phyloP scores from a whole-genome alignment of 306 rosid species.

The Ochetophila trinervis region DNA sequence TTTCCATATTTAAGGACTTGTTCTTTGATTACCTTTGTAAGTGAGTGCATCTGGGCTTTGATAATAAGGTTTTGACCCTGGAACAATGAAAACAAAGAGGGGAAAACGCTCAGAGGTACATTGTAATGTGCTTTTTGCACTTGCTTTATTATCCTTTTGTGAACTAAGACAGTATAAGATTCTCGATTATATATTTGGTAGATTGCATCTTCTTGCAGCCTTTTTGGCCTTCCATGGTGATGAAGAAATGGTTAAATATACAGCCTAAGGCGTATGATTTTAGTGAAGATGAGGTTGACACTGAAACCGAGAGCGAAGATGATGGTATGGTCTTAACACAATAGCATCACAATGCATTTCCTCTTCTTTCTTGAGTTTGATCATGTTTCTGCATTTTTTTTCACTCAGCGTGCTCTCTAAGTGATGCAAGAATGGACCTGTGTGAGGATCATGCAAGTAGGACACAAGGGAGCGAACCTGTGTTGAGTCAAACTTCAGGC shows the following conservation, averaged over 20 bases:
- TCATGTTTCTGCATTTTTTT: slow-evolving; percentile 30
- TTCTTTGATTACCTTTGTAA: slow-evolving; percentile 29
- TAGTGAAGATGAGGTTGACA: slow-evolving; percentile 93
- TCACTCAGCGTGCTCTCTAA: slow-evolving; percentile 52
- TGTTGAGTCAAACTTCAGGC: slow-evolving; percentile 54
- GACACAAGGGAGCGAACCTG: slow-evolving; percentile 45
- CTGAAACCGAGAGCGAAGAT: slow-evolving; percentile 96
- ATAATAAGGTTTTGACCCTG: slow-evolving; percentile 28
- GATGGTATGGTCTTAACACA: slow-evolving; percentile 55
- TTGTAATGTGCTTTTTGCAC: slow-evolving; percentile 10
- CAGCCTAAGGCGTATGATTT: slow-evolving; percentile 88
- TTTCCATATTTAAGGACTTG: slow-evolving; percentile 48
- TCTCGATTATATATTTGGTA: slow-evolving; percentile 16
- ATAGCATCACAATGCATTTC: slow-evolving; percentile 6
- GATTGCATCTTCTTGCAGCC: slow-evolving; percentile 51
- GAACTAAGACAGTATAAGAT: slow-evolving; percentile 11
- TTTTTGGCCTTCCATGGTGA: slow-evolving; percentile 95
- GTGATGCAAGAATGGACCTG: slow-evolving; percentile 36
- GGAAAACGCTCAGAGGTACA: slow-evolving; percentile 80
- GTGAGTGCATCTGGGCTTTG: slow-evolving; percentile 18
- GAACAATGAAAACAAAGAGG: slow-evolving; percentile 59
- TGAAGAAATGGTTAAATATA: slow-evolving; percentile 95
- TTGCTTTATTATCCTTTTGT: slow-evolving; percentile 16
- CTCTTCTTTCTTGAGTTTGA: slow-evolving; percentile 7
- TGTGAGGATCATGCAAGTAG: slow-evolving; percentile 38